These are phyloP conservation scores for Microbotryum saponariae DNA, from an alignment of 1,284 basidiomycete genomes.

Conservation along the genomic window DNA sequence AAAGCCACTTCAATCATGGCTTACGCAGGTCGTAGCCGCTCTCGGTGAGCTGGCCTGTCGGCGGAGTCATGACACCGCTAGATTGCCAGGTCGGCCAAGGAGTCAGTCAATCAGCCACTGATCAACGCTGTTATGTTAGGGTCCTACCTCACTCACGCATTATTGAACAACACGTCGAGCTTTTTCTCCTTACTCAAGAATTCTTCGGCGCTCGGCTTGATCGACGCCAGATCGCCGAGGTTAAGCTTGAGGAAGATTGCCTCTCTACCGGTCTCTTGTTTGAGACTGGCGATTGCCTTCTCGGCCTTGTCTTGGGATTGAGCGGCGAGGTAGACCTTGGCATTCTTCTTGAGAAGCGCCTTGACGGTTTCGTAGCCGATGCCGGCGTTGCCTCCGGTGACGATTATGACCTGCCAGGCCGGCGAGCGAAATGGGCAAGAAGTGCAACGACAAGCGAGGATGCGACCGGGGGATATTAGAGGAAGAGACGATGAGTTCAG, in stretches of 20 bases:
- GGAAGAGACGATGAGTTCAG: not conserved
- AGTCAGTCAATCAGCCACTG: not conserved
- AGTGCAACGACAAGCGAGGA: too few relatives aligned
- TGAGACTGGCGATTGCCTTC: conserved; percentile 47
- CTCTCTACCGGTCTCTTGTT: conserved; percentile 44
- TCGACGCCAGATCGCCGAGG: conserved; percentile 51
- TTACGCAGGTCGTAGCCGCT: conserved; percentile 50
- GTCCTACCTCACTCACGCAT: conserved; percentile 32
- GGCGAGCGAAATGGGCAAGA: not conserved
- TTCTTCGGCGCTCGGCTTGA: conserved; percentile 51
- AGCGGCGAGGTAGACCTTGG: conserved; percentile 58
- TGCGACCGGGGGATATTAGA: too few relatives aligned
- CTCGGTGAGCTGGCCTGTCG: conserved; percentile 46
- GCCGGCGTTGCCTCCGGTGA: conserved; percentile 42
- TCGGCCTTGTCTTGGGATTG: conserved; percentile 49
- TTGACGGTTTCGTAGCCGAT: conserved; percentile 21
- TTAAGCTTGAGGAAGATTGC: conserved; percentile 54
- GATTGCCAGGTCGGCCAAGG: not conserved
- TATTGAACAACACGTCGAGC: conserved; percentile 45
- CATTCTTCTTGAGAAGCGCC: conserved; percentile 49
- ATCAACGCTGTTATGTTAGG: too few relatives aligned
- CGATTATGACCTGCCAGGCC: conserved; percentile 16
- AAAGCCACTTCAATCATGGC: too few relatives aligned
- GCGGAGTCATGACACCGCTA: conserved; percentile 53
- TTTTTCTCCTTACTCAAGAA: conserved; percentile 45